Conservation (phyloP, 176 grass and related monocot species). For the Hordeum marinum region DNA sequence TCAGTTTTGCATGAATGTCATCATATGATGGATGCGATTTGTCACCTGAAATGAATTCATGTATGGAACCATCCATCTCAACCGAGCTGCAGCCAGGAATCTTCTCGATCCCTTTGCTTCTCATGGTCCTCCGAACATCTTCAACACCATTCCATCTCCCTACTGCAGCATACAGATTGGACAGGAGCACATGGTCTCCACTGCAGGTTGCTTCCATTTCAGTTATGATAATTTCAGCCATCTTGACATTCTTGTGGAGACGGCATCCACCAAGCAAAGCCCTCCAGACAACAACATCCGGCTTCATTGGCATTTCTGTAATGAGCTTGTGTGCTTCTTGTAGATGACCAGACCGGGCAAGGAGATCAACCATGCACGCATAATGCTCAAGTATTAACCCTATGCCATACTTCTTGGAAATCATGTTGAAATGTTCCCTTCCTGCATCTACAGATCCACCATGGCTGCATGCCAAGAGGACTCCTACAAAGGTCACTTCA, state of each 20-base stretch:
- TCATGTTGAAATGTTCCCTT: not conserved
- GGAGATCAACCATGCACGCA: constrained; percentile 15
- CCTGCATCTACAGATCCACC: not conserved
- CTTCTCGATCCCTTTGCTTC: constrained; percentile 6
- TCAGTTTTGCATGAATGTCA: constrained; percentile 6
- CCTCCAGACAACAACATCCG: not conserved
- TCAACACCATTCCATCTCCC: constrained; percentile 9
- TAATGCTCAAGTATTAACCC: not conserved
- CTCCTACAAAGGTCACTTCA: not conserved
- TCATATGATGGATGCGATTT: constrained; percentile 3
- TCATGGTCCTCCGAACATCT: constrained; percentile 2
- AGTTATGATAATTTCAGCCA: not conserved
- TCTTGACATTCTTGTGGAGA: constrained; percentile 3
- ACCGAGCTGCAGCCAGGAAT: not conserved
- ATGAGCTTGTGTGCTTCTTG: not conserved
- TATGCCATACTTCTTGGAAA: not conserved
- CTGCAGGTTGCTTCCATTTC: constrained; percentile 6
- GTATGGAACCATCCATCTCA: constrained; percentile 4
- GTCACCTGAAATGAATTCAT: constrained; percentile 13
- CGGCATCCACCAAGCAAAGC: constrained; percentile 14
- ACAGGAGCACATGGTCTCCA: not conserved
- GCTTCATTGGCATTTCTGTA: constrained; percentile 8
- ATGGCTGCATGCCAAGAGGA: constrained; percentile 13
- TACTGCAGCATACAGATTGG: constrained; percentile 4
- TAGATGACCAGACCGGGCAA: not conserved